A percentile compares a stretch with the other conserved stretches of the same genome.
Conservation (phyloP, 2,329 filamentous ascomycete species). For the Westerdykella sp. region DNA sequence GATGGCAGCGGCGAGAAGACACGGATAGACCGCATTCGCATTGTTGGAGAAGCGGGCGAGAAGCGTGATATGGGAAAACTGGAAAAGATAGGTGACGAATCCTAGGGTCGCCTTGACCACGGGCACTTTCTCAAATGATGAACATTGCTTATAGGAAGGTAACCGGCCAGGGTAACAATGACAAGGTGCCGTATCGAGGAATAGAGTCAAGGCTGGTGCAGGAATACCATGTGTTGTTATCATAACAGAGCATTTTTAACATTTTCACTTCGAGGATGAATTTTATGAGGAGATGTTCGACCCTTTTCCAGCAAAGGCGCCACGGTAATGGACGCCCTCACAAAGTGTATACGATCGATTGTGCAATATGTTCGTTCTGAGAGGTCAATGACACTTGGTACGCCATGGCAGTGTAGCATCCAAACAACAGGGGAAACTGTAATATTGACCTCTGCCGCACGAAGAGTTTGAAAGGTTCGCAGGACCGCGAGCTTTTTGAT, state of each 20-base stretch:
- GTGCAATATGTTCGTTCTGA: conserved; percentile 71
- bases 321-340: conserved; percentile 26
- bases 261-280: neutral
- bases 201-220: too few relatives aligned
- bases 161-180: too few relatives aligned
- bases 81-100: conserved; percentile 82
- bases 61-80: conserved; percentile 91
- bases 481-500: conserved; percentile 19
- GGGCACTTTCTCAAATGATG: too few relatives aligned
- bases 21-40: conserved; percentile 67
- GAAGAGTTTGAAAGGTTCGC: conserved; percentile 53
- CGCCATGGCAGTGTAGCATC: conserved; percentile 45
- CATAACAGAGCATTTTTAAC: too few relatives aligned
- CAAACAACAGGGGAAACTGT: conserved; percentile 74
- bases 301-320: conserved; percentile 40
- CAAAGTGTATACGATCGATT: conserved; percentile 40
- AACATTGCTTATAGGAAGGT: too few relatives aligned
- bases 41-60: conserved; percentile 85
- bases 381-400: conserved; percentile 71
- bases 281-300: conserved; percentile 46
- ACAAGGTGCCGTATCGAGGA: too few relatives aligned
- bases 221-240: too few relatives aligned
- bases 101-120: neutral
- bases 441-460: conserved; percentile 70
- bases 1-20: conserved; percentile 82